Percentiles rank a stretch among this genome's conserved stretches.
Conservation (phyloP, 2,329 filamentous ascomycete genomes). For the Aspergillus piperis region DNA sequence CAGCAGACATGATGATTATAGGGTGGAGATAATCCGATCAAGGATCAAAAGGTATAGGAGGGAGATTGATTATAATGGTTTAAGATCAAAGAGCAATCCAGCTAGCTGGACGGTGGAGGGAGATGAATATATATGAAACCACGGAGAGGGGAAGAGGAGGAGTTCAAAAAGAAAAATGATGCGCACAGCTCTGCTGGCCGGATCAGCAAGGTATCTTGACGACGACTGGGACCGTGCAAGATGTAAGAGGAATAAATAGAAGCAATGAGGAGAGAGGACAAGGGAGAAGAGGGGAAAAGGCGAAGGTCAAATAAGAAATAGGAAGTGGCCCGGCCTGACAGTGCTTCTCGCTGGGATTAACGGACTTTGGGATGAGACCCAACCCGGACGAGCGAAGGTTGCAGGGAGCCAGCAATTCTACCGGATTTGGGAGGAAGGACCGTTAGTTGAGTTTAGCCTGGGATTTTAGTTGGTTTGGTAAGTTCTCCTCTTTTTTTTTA, state of each 20-base stretch:
- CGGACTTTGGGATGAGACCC: constrained; percentile 14
- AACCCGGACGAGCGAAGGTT: constrained; percentile 19
- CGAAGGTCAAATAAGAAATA: constrained; percentile 15
- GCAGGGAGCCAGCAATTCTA: constrained; percentile 24
- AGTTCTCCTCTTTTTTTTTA: constrained; percentile 11
- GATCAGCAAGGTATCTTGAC: constrained; percentile 18
- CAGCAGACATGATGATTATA: constrained; percentile 30
- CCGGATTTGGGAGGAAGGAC: constrained; percentile 23
- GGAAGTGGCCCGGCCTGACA: constrained; percentile 13
- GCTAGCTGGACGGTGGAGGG: constrained; percentile 28
- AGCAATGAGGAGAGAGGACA: constrained; percentile 6
- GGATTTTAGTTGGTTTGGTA: constrained; percentile 13
- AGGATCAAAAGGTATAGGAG: background rate
- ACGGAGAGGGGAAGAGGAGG: constrained; percentile 22
- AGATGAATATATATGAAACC: constrained; percentile 23
- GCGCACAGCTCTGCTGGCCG: constrained; percentile 34
- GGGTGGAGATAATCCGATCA: background rate
- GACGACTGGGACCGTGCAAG: constrained; percentile 14
- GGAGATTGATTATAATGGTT: constrained; percentile 3
- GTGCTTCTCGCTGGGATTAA: constrained; percentile 15
- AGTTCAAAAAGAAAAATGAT: constrained; percentile 11
- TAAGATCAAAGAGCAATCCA: constrained; percentile 20
- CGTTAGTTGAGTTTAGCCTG: constrained; percentile 21
- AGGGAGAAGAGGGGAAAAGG: constrained; percentile 17
- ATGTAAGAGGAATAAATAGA: constrained; percentile 13